Percentiles rank a stretch among this genome's conserved stretches.
These are phyloP conservation scores for Alternaria sp. DNA, from an alignment of 2,329 filamentous ascomycete species.

Conservation along the genomic window DNA sequence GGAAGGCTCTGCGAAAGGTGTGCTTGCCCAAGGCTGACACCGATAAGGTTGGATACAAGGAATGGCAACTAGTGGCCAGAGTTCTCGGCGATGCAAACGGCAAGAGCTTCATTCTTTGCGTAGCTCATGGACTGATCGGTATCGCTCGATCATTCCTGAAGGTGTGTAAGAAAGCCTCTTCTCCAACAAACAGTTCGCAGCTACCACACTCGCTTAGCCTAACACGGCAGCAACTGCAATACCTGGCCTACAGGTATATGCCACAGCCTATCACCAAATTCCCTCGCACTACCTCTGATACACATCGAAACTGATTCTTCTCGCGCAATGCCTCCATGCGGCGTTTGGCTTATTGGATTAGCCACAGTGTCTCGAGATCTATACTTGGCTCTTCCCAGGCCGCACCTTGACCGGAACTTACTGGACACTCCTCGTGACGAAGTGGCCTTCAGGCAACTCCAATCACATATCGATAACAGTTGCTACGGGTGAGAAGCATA, in stretches of 20 bases:
- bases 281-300: not conserved
- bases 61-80: not conserved
- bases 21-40: not conserved
- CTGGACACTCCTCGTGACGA: accelerated
- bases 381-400: not conserved
- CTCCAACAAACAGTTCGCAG: not conserved
- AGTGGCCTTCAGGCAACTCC: accelerated
- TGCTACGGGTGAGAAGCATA: not conserved
- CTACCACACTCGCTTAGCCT: not conserved
- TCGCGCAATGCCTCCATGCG: not conserved
- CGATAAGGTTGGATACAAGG: not conserved
- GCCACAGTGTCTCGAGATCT: not conserved
- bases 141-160: not conserved
- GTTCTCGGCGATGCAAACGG: not conserved
- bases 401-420: not conserved
- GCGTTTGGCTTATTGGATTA: not conserved
- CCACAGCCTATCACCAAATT: not conserved
- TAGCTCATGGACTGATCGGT: not conserved
- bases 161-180: not conserved
- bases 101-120: not conserved
- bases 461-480: accelerated
- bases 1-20: not conserved
- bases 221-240: not conserved
- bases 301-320: not conserved
- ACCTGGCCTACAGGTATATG: not conserved